Percentiles rank a stretch among this genome's conserved stretches.
Evolutionary conservation across 1,284 basidiomycete species (phyloP).

Genomic region (Ganoderma boninense): DNA sequence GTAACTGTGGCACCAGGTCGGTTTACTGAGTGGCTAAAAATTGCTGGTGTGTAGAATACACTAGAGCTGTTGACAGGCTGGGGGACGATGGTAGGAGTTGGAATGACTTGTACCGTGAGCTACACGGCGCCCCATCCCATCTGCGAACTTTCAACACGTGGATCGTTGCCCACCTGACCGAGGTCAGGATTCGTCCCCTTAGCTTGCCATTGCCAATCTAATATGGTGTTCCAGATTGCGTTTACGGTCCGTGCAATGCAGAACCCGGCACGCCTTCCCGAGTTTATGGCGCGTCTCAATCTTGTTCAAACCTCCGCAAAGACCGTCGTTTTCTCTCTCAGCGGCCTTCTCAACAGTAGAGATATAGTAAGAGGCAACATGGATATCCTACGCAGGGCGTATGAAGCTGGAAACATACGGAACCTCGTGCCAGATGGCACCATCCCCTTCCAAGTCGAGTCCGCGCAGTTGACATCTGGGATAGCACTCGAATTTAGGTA

Average conservation of each 20-base stretch:
- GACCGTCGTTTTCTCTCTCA: constrained; percentile 60
- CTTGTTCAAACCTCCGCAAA: constrained; percentile 70
- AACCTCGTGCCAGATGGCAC: constrained; percentile 67
- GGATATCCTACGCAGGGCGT: constrained; percentile 35
- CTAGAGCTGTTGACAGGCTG: not conserved
- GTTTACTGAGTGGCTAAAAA: no score
- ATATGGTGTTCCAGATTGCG: constrained; percentile 62
- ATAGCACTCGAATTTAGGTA: constrained; percentile 76
- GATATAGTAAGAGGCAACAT: constrained; percentile 65
- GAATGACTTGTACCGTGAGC: not conserved
- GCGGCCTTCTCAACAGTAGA: constrained; percentile 60
- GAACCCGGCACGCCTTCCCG: constrained; percentile 71
- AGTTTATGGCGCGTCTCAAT: constrained; percentile 75
- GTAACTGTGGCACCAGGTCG: no score
- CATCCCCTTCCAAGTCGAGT: constrained; percentile 68
- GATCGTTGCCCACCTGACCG: not conserved
- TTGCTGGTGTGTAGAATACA: not conserved
- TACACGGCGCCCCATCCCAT: not conserved
- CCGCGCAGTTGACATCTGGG: constrained; percentile 56
- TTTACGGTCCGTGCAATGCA: constrained; percentile 77
- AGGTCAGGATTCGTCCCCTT: not conserved
- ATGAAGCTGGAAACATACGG: constrained; percentile 62
- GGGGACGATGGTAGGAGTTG: not conserved
- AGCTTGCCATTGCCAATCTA: constrained; percentile 48
- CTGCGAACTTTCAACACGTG: not conserved